Base-by-base conservation (phyloP, 2,329 filamentous ascomycete genomes). In the Fusarium sacchari region DNA sequence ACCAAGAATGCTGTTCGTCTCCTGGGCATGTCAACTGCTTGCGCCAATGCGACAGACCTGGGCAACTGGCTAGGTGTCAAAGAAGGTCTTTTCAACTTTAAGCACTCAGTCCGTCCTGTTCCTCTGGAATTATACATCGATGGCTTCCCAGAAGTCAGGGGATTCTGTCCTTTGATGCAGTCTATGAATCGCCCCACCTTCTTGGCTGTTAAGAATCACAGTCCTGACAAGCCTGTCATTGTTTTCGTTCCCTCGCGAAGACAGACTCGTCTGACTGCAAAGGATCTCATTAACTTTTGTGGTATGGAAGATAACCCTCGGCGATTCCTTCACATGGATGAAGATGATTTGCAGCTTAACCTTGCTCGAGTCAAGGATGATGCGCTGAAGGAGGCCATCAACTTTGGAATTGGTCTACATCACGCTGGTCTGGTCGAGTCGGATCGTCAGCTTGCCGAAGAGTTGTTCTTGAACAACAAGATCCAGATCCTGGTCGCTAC, bases 161-260 rank as follows among this genome's bases (percentile, higher is more conserved):
- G 96, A 1, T 99, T 99, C 85, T 98, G 96, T 78, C 95, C 96
- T 1, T 84, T 99, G 74, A 99, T 99, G 96, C 96, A 98, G 83
- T 97, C 95, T 1, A 99, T 99, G 96, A 99, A 99, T 79, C 89
- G 96, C 12, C 96, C 96, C 5, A 98, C 96, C 0, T 99, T 98
- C 83, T 85, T 98, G 37, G 96, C 96, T 1, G 96, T 99, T 82
- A 98, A 99, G 82, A 94, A 92, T 17, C 97, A 99, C 82, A 98
- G 95, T 46, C 96, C 97, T 1, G 92, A 95, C 60, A 98, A 99
- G 82, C 96, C 96, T 0, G 96, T 98, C 14, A 99, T 99, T 81
- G 96, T 99, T 2, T 99, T 99, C 78, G 96, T 99, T 12, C 95
- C 96, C 7, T 99, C 96, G 24, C 92, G 97, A 79, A 89, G 96